Conservation (phyloP, 345 rosid species). For the Xanthoceras sorbifolium region DNA sequence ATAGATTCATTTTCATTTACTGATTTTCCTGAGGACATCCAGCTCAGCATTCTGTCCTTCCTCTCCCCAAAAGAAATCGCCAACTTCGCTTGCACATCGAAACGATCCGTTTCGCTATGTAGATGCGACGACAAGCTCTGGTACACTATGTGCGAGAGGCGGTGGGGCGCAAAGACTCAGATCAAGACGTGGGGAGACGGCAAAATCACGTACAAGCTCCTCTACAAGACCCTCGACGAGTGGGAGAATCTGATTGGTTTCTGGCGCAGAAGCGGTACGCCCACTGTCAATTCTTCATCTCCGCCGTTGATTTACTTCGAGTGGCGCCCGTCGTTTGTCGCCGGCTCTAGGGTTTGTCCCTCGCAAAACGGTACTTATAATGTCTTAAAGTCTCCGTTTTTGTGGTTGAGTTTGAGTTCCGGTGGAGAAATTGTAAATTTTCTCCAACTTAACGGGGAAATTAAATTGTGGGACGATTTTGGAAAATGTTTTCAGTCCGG, state of each 20-base stretch:
- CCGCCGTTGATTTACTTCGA: conserved; percentile 76
- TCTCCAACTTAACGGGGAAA: conserved; percentile 54
- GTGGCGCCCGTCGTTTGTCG: conserved; percentile 76
- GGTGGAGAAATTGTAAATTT: conserved; percentile 56
- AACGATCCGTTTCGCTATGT: conserved; percentile 61
- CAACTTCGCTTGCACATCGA: conserved; percentile 78
- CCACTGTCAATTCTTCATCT: conserved; percentile 30
- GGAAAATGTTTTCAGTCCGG: conserved; percentile 27
- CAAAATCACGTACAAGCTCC: conserved; percentile 52
- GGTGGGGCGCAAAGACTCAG: conserved; percentile 77
- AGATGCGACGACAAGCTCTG: conserved; percentile 65
- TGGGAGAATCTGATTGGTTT: conserved; percentile 82
- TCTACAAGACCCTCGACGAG: conserved; percentile 58
- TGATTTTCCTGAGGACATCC: conserved; percentile 83
- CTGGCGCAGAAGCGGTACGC: conserved; percentile 85
- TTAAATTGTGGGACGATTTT: conserved; percentile 24
- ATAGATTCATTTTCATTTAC: conserved; percentile 39
- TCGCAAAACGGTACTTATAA: conserved; percentile 41
- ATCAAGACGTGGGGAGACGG: conserved; percentile 81
- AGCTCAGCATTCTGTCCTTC: conserved; percentile 76
- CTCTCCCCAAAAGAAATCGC: conserved; percentile 65
- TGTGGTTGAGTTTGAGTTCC: conserved; percentile 55
- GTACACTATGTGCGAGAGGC: conserved; percentile 69
- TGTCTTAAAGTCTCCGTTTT: conserved; percentile 63
- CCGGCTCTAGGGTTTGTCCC: conserved; percentile 65